Conservation (phyloP, 2,329 filamentous ascomycete genomes). For the Raffaelea albimanens region DNA sequence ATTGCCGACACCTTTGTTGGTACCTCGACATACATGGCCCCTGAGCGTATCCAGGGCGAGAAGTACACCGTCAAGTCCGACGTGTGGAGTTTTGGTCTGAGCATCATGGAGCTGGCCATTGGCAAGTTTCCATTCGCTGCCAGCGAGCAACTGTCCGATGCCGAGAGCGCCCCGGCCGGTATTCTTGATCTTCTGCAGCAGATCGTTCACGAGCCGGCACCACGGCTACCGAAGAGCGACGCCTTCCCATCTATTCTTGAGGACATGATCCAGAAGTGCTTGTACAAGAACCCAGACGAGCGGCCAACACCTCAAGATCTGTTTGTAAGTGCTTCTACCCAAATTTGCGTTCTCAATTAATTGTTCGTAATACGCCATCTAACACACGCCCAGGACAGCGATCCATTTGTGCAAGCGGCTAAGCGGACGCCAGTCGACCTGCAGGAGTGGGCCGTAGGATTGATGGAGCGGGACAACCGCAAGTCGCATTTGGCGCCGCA, state of each 20-base stretch:
- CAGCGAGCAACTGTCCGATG: constrained; percentile 60
- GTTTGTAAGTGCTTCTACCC: constrained; percentile 58
- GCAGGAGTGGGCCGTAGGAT: constrained; percentile 81
- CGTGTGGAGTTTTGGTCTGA: constrained; percentile 95
- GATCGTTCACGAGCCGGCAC: constrained; percentile 93
- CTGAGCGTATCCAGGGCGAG: constrained; percentile 92
- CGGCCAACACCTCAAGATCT: constrained; percentile 89
- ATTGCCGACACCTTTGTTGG: constrained; percentile 97
- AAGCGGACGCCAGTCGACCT: constrained; percentile 94
- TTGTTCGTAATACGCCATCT: too few relatives aligned
- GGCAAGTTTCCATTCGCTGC: constrained; percentile 91
- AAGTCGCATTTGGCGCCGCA: constrained; percentile 86
- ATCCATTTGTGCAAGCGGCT: constrained; percentile 90
- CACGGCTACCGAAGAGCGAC: constrained; percentile 89
- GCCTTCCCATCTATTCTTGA: constrained; percentile 92
- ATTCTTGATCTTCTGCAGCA: constrained; percentile 94
- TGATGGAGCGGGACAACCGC: constrained; percentile 92
- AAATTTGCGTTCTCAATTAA: too few relatives aligned
- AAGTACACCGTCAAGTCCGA: constrained; percentile 98
- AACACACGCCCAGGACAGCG: constrained; percentile 68
- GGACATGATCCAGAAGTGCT: constrained; percentile 93
- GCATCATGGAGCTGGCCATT: constrained; percentile 94
- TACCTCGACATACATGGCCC: constrained; percentile 98
- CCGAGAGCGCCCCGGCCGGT: constrained; percentile 76
- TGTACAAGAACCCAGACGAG: constrained; percentile 80